These are phyloP conservation scores for Boletellus emodensis DNA, from an alignment of 768 basidiomycete species.

Conservation along the genomic window DNA sequence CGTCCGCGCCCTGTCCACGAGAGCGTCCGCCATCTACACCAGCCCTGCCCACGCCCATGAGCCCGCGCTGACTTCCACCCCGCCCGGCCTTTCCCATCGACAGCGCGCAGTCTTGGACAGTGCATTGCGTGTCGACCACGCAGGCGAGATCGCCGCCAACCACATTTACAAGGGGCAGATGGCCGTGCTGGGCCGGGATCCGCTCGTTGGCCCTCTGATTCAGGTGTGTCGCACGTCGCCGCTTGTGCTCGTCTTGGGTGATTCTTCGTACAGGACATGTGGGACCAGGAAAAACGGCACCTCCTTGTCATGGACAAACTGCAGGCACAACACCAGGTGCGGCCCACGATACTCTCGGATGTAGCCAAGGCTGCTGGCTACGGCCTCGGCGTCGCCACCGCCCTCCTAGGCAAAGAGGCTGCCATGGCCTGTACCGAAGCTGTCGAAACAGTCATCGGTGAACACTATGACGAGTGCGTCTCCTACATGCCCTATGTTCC, in stretches of 20 bases:
- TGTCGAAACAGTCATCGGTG: constrained; percentile 95
- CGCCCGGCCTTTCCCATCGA: constrained; percentile 43
- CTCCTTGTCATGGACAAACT: constrained; percentile 81
- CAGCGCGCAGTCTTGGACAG: constrained; percentile 54
- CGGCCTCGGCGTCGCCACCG: constrained; percentile 80
- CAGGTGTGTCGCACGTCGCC: constrained; percentile 47
- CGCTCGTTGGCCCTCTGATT: constrained; percentile 56
- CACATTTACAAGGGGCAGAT: constrained; percentile 92
- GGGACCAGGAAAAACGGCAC: constrained; percentile 94
- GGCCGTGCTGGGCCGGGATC: constrained; percentile 62
- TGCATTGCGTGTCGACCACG: constrained; percentile 89
- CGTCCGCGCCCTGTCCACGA: constrained; percentile 21
- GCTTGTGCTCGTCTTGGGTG: constrained; percentile 1
- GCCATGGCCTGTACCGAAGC: constrained; percentile 99
- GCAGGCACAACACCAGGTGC: constrained; percentile 74
- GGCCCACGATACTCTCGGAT: constrained; percentile 81
- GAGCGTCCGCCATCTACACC: constrained; percentile 49
- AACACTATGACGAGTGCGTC: constrained; percentile 95
- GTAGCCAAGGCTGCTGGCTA: constrained; percentile 86
- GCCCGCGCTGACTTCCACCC: constrained; percentile 51
- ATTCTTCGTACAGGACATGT: constrained; percentile 76
- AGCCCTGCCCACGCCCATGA: constrained; percentile 34
- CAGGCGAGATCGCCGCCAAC: constrained; percentile 93
- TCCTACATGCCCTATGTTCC: neutral
- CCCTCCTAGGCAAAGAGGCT: constrained; percentile 84